Evolutionary conservation across 495 filamentous ascomycete genomes (phyloP).

Genomic region (Aspergillus nidulans): DNA sequence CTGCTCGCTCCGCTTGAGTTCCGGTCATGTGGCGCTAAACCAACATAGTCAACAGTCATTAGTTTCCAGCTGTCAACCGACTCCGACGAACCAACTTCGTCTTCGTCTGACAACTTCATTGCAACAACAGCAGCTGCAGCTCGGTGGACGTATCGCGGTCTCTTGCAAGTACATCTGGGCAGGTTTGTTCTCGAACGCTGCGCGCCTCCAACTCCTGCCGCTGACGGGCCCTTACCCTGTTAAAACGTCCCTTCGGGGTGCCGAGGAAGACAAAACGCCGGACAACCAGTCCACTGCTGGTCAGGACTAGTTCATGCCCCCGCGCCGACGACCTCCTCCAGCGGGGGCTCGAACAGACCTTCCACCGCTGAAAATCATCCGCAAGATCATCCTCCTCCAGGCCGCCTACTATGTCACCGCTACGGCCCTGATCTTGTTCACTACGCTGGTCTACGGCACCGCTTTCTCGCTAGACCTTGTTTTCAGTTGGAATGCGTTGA

Average conservation of each 20-base stretch:
- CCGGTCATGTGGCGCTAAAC: conserved; percentile 21
- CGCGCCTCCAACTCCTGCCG: neutral
- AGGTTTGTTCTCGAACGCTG: neutral
- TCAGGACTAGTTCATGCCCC: conserved; percentile 54
- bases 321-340: conserved; percentile 72
- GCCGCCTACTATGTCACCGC: conserved; percentile 73
- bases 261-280: neutral
- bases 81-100: neutral
- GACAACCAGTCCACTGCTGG: neutral
- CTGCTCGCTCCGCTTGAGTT: conserved; percentile 13
- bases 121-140: neutral
- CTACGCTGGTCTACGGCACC: conserved; percentile 73
- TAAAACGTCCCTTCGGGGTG: neutral
- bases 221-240: neutral
- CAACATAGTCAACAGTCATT: conserved; percentile 3
- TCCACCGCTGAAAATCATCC: conserved; percentile 76
- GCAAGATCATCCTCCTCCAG: conserved; percentile 86
- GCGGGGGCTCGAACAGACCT: conserved; percentile 77
- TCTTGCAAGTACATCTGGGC: neutral
- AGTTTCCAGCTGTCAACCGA: too few species aligned
- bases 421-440: conserved; percentile 79
- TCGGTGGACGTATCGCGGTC: neutral
- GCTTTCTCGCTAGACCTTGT: conserved; percentile 66
- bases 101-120: conserved; percentile 2
- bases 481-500: conserved; percentile 73